These are phyloP conservation scores for Colletotrichum ledebouriae DNA, from an alignment of 2,329 filamentous ascomycete genomes.

Conservation along the genomic window DNA sequence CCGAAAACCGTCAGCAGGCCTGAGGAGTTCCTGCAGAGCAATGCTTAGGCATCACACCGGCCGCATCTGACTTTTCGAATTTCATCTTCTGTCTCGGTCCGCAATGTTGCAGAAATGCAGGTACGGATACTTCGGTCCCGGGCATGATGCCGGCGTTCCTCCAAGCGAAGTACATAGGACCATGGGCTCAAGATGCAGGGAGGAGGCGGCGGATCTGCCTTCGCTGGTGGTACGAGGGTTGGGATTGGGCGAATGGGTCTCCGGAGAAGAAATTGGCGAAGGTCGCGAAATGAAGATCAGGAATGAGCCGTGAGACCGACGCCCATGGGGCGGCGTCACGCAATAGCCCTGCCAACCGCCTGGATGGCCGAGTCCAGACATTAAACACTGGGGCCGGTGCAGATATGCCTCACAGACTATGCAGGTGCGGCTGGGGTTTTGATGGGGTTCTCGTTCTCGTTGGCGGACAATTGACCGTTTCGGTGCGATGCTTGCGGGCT, in stretches of 20 bases:
- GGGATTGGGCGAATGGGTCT: background rate
- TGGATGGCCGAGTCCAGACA: slow-evolving; percentile 2
- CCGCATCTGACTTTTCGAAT: slow-evolving; percentile 8
- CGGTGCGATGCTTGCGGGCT: background rate
- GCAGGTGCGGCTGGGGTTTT: background rate
- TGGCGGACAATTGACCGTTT: slow-evolving; percentile 6
- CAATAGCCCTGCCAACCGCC: background rate
- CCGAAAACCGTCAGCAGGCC: too few relatives aligned
- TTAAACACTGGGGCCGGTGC: background rate
- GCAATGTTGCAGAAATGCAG: background rate
- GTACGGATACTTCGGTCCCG: slow-evolving; percentile 1
- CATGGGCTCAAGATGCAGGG: slow-evolving; percentile 1
- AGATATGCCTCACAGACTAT: slow-evolving; percentile 18
- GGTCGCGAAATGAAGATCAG: background rate
- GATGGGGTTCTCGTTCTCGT: background rate
- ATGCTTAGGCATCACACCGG: slow-evolving; percentile 6
- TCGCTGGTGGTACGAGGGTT: background rate
- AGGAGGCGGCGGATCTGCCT: background rate
- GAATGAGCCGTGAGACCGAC: background rate
- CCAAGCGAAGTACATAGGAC: background rate
- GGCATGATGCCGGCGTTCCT: background rate
- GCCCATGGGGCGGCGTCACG: slow-evolving; percentile 2
- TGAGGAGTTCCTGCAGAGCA: too few relatives aligned
- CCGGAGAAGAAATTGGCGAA: background rate
- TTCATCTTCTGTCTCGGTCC: slow-evolving; percentile 10